These are phyloP conservation scores for Neostapfia colusana DNA, from an alignment of 176 grass and related monocot genomes.

Conservation along the genomic window DNA sequence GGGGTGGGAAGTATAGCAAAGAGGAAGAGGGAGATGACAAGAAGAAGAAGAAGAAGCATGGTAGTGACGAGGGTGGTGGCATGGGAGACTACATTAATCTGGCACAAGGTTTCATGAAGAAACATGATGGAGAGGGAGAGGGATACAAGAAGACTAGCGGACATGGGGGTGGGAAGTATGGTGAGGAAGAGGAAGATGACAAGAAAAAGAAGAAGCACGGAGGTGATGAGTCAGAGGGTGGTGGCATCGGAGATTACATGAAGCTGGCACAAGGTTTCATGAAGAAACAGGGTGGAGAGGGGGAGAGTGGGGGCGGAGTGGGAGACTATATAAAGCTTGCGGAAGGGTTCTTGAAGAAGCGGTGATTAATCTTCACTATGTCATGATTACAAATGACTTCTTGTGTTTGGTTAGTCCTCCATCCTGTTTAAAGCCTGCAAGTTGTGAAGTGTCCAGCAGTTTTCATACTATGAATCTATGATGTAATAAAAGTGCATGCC, in stretches of 20 bases:
- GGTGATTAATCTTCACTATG: constrained; percentile 37
- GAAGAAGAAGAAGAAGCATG: constrained; percentile 51
- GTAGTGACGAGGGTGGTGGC: constrained; percentile 45
- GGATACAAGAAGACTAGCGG: constrained; percentile 47
- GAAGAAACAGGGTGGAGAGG: constrained; percentile 64
- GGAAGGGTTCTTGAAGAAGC: constrained; percentile 81
- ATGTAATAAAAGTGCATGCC: constrained; percentile 16
- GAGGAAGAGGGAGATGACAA: constrained; percentile 44
- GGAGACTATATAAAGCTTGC: constrained; percentile 80
- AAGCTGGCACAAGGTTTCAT: constrained; percentile 77
- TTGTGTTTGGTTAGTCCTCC: constrained; percentile 48
- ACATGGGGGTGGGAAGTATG: constrained; percentile 38
- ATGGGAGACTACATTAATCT: constrained; percentile 70
- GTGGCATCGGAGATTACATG: constrained; percentile 64
- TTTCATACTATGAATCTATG: not conserved
- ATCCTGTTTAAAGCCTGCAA: constrained; percentile 9
- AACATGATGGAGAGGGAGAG: constrained; percentile 53
- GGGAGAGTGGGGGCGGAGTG: constrained; percentile 38
- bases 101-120: constrained; percentile 77
- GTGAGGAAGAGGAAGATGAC: constrained; percentile 49
- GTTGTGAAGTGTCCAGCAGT: not conserved
- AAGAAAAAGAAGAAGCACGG: constrained; percentile 48
- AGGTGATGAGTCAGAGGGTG: constrained; percentile 36
- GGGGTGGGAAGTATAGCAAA: constrained; percentile 46
- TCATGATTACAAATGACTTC: not conserved